Evolutionary conservation across 768 basidiomycete genomes (phyloP).

Genomic region (Russula virescens): DNA sequence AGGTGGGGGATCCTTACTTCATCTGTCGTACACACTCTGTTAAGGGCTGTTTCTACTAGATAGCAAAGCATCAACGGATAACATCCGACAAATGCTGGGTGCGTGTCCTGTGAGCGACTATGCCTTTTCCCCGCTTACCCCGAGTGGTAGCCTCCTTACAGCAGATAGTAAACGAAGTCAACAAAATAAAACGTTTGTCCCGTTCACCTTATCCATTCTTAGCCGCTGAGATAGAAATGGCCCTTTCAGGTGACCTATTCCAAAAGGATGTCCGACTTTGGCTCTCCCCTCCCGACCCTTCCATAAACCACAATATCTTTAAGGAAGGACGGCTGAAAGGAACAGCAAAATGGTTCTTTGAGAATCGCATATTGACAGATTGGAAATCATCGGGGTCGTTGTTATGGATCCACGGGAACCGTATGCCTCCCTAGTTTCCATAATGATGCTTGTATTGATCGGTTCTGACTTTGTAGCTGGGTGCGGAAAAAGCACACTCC

Average conservation of each 20-base stretch:
- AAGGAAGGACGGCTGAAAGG: background rate
- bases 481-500: conserved; percentile 1
- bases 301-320: conserved; percentile 2
- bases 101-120: background rate
- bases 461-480: background rate
- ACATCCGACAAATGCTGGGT: background rate
- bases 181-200: conserved; percentile 10
- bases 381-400: conserved; percentile 5
- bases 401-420: conserved; percentile 12
- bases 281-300: conserved; percentile 1
- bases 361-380: background rate
- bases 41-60: background rate
- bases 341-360: conserved; percentile 1
- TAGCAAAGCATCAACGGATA: background rate
- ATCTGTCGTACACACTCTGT: too few species aligned
- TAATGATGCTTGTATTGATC: background rate
- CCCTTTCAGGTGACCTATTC: background rate
- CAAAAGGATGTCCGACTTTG: background rate
- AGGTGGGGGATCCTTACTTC: background rate
- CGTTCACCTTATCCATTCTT: too few species aligned
- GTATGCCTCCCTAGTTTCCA: background rate
- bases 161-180: background rate
- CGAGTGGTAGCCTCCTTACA: background rate
- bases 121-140: background rate
- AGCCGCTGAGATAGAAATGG: background rate